phyloP scores from a whole-genome alignment of 306 rosid species.

The Vigna unguiculata region DNA sequence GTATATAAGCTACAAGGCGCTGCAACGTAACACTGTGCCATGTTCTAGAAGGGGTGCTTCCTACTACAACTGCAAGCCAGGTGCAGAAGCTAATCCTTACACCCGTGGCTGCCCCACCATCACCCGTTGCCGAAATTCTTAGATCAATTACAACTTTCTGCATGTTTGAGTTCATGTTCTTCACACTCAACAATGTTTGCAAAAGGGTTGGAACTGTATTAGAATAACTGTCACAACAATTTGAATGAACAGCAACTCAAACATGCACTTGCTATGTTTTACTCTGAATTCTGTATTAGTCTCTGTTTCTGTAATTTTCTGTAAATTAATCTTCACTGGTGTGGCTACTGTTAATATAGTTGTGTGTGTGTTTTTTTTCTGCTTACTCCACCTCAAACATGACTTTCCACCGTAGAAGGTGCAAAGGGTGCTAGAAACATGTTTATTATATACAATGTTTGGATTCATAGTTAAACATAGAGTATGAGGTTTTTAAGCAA shows the following conservation, averaged over 20 bases:
- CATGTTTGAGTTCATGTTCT: not conserved
- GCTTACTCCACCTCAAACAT: not conserved
- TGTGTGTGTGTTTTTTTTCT: constrained; percentile 1
- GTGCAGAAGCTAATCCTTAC: constrained; percentile 79
- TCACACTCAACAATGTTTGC: too few species aligned
- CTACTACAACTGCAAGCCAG: constrained; percentile 78
- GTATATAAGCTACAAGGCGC: constrained; percentile 78
- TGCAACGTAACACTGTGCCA: constrained; percentile 78
- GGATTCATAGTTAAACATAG: not conserved
- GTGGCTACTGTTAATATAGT: constrained; percentile 21
- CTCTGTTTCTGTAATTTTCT: constrained; percentile 8
- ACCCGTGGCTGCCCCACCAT: constrained; percentile 76
- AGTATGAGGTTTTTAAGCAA: constrained; percentile 3
- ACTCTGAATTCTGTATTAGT: constrained; percentile 7
- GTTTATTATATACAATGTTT: not conserved
- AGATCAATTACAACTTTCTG: not conserved
- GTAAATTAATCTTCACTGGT: constrained; percentile 36
- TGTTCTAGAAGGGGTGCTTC: constrained; percentile 82
- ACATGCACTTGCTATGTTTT: constrained; percentile 3
- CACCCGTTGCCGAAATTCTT: constrained; percentile 73
- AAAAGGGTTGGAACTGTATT: too few species aligned
- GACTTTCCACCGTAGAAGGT: not conserved
- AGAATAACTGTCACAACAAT: not conserved
- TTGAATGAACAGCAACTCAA: not conserved
- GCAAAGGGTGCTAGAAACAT: constrained; percentile 8